Evolutionary conservation across 345 rosid species (phyloP).

Genomic region (Balakata baccata): DNA sequence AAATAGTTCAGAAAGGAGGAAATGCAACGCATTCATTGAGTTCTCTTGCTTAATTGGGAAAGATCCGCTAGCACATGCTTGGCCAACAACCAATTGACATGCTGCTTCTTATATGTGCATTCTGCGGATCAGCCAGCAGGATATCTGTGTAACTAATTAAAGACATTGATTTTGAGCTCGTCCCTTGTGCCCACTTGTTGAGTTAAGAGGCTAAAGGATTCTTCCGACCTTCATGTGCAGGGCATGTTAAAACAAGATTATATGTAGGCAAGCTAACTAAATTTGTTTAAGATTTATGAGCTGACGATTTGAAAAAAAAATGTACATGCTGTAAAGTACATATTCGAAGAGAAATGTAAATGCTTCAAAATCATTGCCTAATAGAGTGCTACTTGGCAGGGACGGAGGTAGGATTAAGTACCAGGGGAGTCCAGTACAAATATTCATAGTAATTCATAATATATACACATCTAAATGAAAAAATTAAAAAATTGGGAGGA

Average conservation of each 20-base stretch:
- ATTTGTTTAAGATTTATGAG: neutral
- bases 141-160: neutral
- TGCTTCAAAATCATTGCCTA: neutral
- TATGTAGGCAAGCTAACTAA: neutral
- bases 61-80: too few species aligned
- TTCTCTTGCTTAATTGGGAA: neutral
- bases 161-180: neutral
- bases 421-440: too few species aligned
- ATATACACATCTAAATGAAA: too few species aligned
- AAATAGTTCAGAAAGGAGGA: neutral
- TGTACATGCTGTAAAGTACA: neutral
- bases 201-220: too few species aligned
- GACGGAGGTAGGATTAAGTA: too few species aligned
- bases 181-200: too few species aligned
- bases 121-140: neutral
- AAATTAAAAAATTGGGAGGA: too few species aligned
- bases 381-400: conserved; percentile 5
- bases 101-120: neutral
- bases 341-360: neutral
- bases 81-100: neutral
- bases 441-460: too few species aligned
- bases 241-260: neutral
- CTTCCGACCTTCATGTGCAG: neutral
- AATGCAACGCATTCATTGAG: neutral
- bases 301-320: neutral